phyloP scores from a whole-genome alignment of 371 early-diverging fungal genomes.

The Mucor saturninus region DNA sequence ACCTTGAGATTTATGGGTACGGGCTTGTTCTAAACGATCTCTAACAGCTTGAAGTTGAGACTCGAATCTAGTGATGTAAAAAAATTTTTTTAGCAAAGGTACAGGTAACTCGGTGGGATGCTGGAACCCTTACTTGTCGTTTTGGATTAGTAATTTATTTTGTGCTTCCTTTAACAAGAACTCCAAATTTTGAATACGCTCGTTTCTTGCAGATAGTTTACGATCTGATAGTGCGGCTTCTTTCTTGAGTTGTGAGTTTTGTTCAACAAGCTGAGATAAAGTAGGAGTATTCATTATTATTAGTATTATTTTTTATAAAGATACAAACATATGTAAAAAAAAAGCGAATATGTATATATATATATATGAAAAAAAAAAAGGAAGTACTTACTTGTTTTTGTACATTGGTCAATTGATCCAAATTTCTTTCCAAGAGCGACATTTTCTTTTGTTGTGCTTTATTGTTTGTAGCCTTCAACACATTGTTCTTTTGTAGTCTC shows the following conservation, averaged over 20 bases:
- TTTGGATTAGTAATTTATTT: slow-evolving; percentile 74
- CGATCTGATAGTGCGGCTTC: slow-evolving; percentile 88
- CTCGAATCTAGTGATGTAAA: slow-evolving; percentile 56
- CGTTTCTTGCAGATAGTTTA: slow-evolving; percentile 89
- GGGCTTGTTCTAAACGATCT: slow-evolving; percentile 77
- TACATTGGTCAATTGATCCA: slow-evolving; percentile 92
- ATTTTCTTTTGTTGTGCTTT: slow-evolving; percentile 92
- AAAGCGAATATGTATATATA: too few species aligned
- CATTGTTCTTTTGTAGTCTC: slow-evolving; percentile 85
- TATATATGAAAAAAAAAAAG: background rate
- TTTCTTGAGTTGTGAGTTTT: slow-evolving; percentile 93
- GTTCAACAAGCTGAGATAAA: slow-evolving; percentile 78
- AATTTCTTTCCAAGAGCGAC: slow-evolving; percentile 92
- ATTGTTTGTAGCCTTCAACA: slow-evolving; percentile 79
- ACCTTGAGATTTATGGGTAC: slow-evolving; percentile 57
- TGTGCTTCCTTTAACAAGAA: slow-evolving; percentile 76
- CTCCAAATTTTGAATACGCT: slow-evolving; percentile 91
- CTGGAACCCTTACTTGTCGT: slow-evolving; percentile 59
- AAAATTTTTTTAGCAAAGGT: background rate
- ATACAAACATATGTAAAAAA: too few species aligned
- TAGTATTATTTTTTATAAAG: too few species aligned
- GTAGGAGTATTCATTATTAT: background rate
- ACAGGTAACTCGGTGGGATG: too few species aligned
- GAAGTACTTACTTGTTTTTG: slow-evolving; percentile 75
- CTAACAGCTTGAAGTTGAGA: slow-evolving; percentile 74